These are phyloP conservation scores for Hyphopichia fennica DNA, from an alignment of 1,139 yeast genomes.

Conservation along the genomic window DNA sequence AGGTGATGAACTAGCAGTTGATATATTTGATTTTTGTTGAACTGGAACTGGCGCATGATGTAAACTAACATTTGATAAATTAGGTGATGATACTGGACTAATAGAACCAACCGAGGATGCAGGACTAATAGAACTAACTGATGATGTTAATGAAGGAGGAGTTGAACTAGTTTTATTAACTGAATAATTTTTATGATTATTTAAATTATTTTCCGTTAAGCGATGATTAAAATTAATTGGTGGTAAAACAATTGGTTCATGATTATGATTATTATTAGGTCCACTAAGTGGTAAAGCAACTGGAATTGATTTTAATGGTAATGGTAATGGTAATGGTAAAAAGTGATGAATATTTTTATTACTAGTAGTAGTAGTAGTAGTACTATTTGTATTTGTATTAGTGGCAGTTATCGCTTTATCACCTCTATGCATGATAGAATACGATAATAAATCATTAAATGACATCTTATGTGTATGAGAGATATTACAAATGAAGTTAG, in stretches of 20 bases:
- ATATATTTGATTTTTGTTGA: slow-evolving; percentile 1
- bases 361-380: too few species aligned
- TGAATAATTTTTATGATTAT: slow-evolving; percentile 1
- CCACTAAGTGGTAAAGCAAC: background rate
- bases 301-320: slow-evolving; percentile 1
- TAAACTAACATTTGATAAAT: background rate
- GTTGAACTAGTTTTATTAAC: background rate
- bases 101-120: slow-evolving; percentile 8
- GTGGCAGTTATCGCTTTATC: slow-evolving; percentile 8
- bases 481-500: background rate
- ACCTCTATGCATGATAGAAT: slow-evolving; percentile 34
- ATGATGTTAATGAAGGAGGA: slow-evolving; percentile 16
- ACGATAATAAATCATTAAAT: slow-evolving; percentile 32
- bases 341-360: background rate
- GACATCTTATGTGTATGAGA: slow-evolving; percentile 12
- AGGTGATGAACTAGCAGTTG: background rate
- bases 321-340: slow-evolving; percentile 4
- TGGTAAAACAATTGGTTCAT: slow-evolving; percentile 1
- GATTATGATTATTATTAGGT: background rate
- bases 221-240: slow-evolving; percentile 4
- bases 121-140: background rate
- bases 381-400: background rate
- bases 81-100: slow-evolving; percentile 4
- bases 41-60: background rate
- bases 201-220: slow-evolving; percentile 9